Percentiles rank a stretch among this genome's conserved stretches.
Evolutionary conservation across 2,329 filamentous ascomycete species (phyloP).

Genomic region (Venturia oleaginea): DNA sequence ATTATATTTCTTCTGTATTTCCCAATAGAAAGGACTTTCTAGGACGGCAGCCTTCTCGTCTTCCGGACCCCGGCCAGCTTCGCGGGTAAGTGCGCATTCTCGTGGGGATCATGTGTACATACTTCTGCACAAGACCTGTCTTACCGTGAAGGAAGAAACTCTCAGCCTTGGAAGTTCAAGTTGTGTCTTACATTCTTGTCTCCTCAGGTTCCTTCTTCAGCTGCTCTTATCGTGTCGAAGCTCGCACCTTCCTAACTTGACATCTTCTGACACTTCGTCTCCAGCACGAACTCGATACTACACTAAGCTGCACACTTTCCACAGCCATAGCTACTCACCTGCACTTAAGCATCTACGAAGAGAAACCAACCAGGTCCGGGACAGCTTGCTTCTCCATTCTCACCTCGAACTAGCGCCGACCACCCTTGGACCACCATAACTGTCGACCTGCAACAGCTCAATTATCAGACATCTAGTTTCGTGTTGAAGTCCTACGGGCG

Average conservation of each 20-base stretch:
- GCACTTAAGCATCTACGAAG: neutral
- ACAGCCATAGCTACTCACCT: neutral
- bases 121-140: neutral
- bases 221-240: neutral
- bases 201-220: neutral
- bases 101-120: neutral
- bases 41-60: neutral
- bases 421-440: neutral
- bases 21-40: neutral
- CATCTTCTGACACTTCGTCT: neutral
- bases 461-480: neutral
- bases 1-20: neutral
- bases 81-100: conserved; percentile 1
- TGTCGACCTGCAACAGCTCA: neutral
- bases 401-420: neutral
- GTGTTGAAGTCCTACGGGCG: conserved; percentile 5
- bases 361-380: neutral
- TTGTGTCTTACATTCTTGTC: neutral
- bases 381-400: neutral
- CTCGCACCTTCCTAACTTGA: neutral
- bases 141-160: neutral
- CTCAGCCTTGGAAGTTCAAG: neutral
- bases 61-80: neutral
- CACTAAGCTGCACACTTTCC: neutral
- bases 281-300: neutral